Conservation (phyloP, 2,329 filamentous ascomycete species). For the Clonostachys rhizophaga region DNA sequence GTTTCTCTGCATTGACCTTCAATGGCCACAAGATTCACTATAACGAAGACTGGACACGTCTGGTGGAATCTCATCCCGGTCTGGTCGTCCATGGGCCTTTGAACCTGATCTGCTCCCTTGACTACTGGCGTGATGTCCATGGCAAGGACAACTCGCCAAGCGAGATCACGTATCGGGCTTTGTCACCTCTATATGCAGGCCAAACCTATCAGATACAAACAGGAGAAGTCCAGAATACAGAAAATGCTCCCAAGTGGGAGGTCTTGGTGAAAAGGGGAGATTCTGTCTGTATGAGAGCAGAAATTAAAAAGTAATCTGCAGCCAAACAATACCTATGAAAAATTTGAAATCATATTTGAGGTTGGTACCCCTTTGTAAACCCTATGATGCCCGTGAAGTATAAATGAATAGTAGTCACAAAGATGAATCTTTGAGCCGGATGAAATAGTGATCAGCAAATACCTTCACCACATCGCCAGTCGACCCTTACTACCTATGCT, state of each 20-base stretch:
- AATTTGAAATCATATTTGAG: too few relatives aligned
- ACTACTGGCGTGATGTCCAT: constrained; percentile 52
- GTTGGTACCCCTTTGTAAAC: too few relatives aligned
- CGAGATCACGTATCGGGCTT: constrained; percentile 60
- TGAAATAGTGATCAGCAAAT: too few relatives aligned
- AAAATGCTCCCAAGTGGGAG: constrained; percentile 27
- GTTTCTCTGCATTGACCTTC: constrained; percentile 80
- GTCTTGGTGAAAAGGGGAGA: constrained; percentile 39
- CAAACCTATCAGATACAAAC: constrained; percentile 61
- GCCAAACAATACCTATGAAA: too few relatives aligned
- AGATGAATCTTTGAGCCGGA: too few relatives aligned
- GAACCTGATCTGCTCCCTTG: constrained; percentile 67
- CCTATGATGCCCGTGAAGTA: too few relatives aligned
- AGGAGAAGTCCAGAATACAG: constrained; percentile 29
- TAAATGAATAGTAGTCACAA: too few relatives aligned
- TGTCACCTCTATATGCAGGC: constrained; percentile 65
- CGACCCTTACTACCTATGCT: too few relatives aligned
- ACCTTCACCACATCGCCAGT: too few relatives aligned
- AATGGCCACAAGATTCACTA: constrained; percentile 87
- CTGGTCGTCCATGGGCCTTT: constrained; percentile 79
- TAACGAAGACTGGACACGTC: constrained; percentile 59
- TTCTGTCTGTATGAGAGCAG: constrained; percentile 26
- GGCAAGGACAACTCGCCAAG: constrained; percentile 7
- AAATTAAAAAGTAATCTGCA: constrained; percentile 9
- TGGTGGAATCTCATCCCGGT: constrained; percentile 64